Conservation (phyloP, 306 rosid genomes). For the Ormosia semicastrata region DNA sequence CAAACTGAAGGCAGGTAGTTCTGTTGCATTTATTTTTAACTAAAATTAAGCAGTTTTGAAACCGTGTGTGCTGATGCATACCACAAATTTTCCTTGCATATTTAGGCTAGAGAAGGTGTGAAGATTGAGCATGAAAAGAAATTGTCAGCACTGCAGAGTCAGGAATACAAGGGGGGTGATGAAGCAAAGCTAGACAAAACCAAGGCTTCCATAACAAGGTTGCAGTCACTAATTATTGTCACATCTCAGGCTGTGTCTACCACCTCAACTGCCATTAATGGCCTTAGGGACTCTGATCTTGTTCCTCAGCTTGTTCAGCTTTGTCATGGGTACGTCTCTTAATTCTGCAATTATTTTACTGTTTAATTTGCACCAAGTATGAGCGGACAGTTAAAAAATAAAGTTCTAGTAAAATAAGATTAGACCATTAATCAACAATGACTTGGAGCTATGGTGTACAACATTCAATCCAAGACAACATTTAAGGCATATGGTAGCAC, state of each 20-base stretch:
- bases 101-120: constrained; percentile 83
- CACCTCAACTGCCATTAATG: constrained; percentile 80
- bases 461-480: constrained; percentile 5
- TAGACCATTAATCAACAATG: constrained; percentile 9
- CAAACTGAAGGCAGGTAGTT: constrained; percentile 4
- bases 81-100: constrained; percentile 19
- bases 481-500: constrained; percentile 7
- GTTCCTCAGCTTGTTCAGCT: constrained; percentile 94
- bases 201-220: constrained; percentile 74
- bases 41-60: constrained; percentile 16
- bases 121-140: constrained; percentile 90
- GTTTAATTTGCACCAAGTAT: not conserved
- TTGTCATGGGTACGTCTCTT: constrained; percentile 73
- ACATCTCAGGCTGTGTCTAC: constrained; percentile 95
- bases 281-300: constrained; percentile 82
- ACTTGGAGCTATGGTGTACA: not conserved
- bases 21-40: constrained; percentile 27
- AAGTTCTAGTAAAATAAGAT: not conserved
- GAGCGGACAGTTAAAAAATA: not conserved
- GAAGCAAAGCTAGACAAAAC: constrained; percentile 80
- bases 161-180: constrained; percentile 85
- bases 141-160: constrained; percentile 71
- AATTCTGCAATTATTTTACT: constrained; percentile 7
- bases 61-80: constrained; percentile 35
- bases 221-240: constrained; percentile 83